Evolutionary conservation across 1,139 yeast species (phyloP).

Genomic region (Candida albicans): DNA sequence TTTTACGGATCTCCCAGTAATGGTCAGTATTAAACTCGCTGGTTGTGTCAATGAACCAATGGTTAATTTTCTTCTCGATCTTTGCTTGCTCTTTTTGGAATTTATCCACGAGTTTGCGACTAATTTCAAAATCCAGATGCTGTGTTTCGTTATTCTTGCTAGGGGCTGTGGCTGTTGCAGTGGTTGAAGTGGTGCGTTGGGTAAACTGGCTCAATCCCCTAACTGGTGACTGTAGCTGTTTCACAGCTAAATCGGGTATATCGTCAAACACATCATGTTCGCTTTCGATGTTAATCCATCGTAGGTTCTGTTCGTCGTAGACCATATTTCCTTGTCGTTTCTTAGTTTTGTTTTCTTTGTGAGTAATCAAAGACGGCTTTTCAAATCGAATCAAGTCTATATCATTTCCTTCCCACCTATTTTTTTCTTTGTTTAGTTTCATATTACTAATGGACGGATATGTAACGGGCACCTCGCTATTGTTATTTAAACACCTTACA

Average conservation of each 20-base stretch:
- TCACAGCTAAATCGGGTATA: constrained; percentile 39
- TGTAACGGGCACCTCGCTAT: constrained; percentile 15
- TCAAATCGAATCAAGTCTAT: constrained; percentile 54
- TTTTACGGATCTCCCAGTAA: constrained; percentile 54
- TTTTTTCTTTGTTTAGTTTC: constrained; percentile 54
- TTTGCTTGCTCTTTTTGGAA: constrained; percentile 53
- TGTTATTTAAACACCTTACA: constrained; percentile 30
- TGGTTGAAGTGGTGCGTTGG: constrained; percentile 37
- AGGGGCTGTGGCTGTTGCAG: constrained; percentile 13
- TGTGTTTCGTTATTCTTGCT: background rate
- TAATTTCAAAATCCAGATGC: constrained; percentile 38
- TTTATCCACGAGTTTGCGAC: constrained; percentile 38
- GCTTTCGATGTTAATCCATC: constrained; percentile 48
- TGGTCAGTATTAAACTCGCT: constrained; percentile 35
- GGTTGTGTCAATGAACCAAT: constrained; percentile 48
- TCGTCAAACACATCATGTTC: constrained; percentile 54
- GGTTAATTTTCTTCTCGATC: constrained; percentile 46
- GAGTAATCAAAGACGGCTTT: constrained; percentile 39
- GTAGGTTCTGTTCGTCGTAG: constrained; percentile 57
- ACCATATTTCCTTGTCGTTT: constrained; percentile 45
- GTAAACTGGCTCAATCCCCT: constrained; percentile 34
- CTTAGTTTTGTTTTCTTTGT: constrained; percentile 20
- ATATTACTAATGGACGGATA: constrained; percentile 32
- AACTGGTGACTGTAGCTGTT: constrained; percentile 9
- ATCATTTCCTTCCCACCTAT: constrained; percentile 72